phyloP scores from a whole-genome alignment of 805 yeast genomes.

The Dipodascus geniculatus region DNA sequence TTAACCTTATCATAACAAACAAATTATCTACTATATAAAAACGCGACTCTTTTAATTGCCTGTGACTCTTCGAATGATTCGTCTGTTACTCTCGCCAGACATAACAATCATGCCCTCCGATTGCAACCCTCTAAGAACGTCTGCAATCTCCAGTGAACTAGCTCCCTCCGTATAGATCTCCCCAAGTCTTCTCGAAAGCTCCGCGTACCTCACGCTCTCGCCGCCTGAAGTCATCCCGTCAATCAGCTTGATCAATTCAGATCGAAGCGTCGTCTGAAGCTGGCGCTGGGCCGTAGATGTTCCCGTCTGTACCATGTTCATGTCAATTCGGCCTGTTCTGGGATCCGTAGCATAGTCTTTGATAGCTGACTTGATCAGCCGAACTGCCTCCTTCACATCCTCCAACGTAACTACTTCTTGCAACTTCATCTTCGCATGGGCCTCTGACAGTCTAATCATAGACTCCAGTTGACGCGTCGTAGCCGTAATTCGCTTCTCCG shows the following conservation, averaged over 20 bases:
- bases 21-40: too few species aligned
- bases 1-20: too few species aligned
- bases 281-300: conserved; percentile 79
- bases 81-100: conserved; percentile 60
- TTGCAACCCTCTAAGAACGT: conserved; percentile 52
- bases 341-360: conserved; percentile 99
- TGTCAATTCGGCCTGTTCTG: conserved; percentile 88
- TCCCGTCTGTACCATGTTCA: conserved; percentile 96
- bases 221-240: conserved; percentile 20
- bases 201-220: conserved; percentile 38
- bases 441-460: conserved; percentile 89
- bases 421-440: conserved; percentile 94
- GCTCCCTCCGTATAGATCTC: conserved; percentile 54
- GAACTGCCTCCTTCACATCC: conserved; percentile 89
- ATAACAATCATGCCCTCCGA: conserved; percentile 61
- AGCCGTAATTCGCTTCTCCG: conserved; percentile 91
- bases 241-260: conserved; percentile 45
- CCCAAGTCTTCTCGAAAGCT: conserved; percentile 47
- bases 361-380: conserved; percentile 85
- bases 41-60: neutral
- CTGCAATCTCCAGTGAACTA: conserved; percentile 60
- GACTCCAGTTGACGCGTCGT: conserved; percentile 95
- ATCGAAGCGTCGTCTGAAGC: conserved; percentile 58
- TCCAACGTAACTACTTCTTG: conserved; percentile 54
- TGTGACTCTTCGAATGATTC: conserved; percentile 35